phyloP scores from a whole-genome alignment of 192 early-diverging fungal genomes.

The Funneliformis mosseae region DNA sequence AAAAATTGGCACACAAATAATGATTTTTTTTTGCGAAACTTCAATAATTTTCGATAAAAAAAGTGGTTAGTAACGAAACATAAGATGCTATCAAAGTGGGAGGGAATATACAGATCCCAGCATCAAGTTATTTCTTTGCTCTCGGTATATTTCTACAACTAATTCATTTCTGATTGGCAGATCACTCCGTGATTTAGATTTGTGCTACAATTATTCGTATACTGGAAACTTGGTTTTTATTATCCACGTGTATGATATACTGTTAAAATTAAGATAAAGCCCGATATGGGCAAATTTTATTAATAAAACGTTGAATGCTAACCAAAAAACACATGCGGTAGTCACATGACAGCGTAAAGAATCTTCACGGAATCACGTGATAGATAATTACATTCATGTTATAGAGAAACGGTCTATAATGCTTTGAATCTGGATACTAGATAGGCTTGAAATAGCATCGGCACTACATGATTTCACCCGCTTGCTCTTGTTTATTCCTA shows the following conservation, averaged over 20 bases:
- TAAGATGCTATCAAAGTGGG: too few relatives aligned
- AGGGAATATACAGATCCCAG: not conserved
- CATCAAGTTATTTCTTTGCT: not conserved
- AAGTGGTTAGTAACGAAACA: too few relatives aligned
- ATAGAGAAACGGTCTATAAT: conserved; percentile 5
- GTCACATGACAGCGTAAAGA: not conserved
- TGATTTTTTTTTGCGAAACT: too few relatives aligned
- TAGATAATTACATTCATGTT: not conserved
- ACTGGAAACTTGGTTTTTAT: not conserved
- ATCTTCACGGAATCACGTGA: not conserved
- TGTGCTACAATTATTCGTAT: not conserved
- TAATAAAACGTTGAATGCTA: too few relatives aligned
- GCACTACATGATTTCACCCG: not conserved
- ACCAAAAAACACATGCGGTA: too few relatives aligned
- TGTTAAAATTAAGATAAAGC: too few relatives aligned
- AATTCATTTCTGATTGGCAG: too few relatives aligned
- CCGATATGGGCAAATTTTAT: too few relatives aligned
- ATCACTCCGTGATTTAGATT: not conserved
- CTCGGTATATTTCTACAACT: not conserved
- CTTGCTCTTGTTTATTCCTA: conserved; percentile 7
- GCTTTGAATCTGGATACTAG: not conserved
- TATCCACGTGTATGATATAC: not conserved
- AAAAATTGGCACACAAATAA: too few relatives aligned
- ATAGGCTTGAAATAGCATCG: not conserved
- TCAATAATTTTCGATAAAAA: too few relatives aligned